Evolutionary conservation across 78 protist genomes (phyloP), one percentile per base, ranked within the genome.

Genomic region (Corallochytrium limacisporum): DNA sequence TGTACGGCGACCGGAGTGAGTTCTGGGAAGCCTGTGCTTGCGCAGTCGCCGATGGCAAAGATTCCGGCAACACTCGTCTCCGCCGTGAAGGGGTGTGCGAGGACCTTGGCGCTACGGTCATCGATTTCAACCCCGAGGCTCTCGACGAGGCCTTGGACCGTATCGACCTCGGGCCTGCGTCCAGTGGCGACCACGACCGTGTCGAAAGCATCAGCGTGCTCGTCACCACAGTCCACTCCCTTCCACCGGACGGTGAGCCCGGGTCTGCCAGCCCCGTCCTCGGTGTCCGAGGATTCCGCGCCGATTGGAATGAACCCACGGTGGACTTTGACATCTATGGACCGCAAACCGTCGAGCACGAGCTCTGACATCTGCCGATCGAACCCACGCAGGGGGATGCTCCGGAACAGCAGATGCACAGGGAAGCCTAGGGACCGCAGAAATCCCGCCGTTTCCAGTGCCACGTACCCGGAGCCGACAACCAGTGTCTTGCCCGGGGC

Each of bases 1-100:
- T 62, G 75, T 56, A 92, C 87, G 15, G 97, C 97, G 4, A 89
- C 93, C 4, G 97, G 97, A 10, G 97, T 93, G 37, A 93, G 91
- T 73, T 93, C 95, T 13, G 81, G 79, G 2, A 54, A 47, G 24
- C 76, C 87, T n/a, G n/a, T n/a, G 16, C 72, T 33, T 3, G 75
- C 33, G 12, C 71, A 33, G 26, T 84, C 88, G 18, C 90, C 96
- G 20, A 91, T 74, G 29, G 91, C 91, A 37, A 61, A 89, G 28
- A 89, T 66, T 69, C 79, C 24, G 29, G 75, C 56, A 38, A 82
- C 92, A 28, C 9, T 66, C 32, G 96, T 91, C 43, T 18, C 74
- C n/a, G n/a, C n/a, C n/a, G n/a, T n/a, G n/a, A n/a, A n/a, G n/a
- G n/a, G n/a, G n/a, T n/a, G n/a, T n/a, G n/a, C n/a, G n/a, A n/a